A percentile compares a stretch with the other conserved stretches of the same genome.
Evolutionary conservation across 768 basidiomycete genomes (phyloP).

Genomic region (Suillus sp.): DNA sequence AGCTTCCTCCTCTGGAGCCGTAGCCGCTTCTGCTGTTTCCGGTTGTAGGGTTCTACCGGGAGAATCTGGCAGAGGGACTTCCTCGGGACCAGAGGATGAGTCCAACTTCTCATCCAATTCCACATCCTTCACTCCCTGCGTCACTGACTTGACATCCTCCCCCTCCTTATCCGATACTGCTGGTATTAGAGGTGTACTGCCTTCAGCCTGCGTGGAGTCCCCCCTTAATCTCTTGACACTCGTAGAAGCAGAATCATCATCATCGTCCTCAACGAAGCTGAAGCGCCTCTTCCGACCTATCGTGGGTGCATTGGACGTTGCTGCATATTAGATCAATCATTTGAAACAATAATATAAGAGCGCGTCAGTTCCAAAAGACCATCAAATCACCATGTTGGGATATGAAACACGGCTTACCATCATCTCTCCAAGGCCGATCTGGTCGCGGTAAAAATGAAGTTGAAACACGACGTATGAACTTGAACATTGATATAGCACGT

Average conservation of each 20-base stretch:
- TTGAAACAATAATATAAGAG: conserved; percentile 19
- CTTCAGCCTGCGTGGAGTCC: conserved; percentile 38
- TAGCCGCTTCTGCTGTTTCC: conserved; percentile 15
- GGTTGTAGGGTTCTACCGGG: conserved; percentile 30
- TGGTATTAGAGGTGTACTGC: conserved; percentile 26
- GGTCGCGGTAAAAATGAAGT: conserved; percentile 67
- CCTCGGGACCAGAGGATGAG: conserved; percentile 30
- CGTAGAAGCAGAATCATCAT: conserved; percentile 35
- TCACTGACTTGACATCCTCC: conserved; percentile 70
- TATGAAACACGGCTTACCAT: conserved; percentile 51
- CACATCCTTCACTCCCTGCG: conserved; percentile 68
- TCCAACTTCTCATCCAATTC: conserved; percentile 50
- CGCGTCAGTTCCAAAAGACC: conserved; percentile 16
- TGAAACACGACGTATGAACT: conserved; percentile 70
- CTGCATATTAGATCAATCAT: conserved; percentile 36
- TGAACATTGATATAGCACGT: conserved; percentile 49
- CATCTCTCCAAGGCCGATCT: conserved; percentile 77
- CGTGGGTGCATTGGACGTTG: conserved; percentile 74
- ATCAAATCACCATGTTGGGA: conserved; percentile 11
- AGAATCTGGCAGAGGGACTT: conserved; percentile 42
- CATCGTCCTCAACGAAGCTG: conserved; percentile 47
- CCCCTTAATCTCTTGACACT: conserved; percentile 43
- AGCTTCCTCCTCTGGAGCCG: conserved; percentile 16
- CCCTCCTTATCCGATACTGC: conserved; percentile 33
- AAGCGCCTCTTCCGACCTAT: conserved; percentile 67